phyloP scores from a whole-genome alignment of 2,329 filamentous ascomycete genomes.

The Graphiopsis chlorocephala region DNA sequence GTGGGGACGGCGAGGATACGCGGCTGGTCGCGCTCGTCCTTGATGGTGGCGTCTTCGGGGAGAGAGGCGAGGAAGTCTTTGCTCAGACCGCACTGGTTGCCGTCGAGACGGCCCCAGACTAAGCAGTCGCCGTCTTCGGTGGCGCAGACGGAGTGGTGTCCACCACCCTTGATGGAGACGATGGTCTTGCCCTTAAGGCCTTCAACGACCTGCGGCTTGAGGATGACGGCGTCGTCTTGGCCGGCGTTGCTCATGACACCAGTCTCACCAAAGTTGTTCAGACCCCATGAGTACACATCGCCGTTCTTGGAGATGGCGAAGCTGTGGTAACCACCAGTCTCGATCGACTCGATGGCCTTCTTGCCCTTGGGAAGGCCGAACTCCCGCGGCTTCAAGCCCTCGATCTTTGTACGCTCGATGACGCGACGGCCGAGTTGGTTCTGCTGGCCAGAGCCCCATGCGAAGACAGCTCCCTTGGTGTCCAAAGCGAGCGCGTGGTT shows the following conservation, averaged over 20 bases:
- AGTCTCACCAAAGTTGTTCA: conserved; percentile 84
- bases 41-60: conserved; percentile 58
- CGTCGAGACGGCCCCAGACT: conserved; percentile 60
- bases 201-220: conserved; percentile 67
- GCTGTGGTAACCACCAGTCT: conserved; percentile 75
- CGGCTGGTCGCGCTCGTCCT: conserved; percentile 60
- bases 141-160: conserved; percentile 68
- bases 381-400: conserved; percentile 55
- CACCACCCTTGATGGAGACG: conserved; percentile 65
- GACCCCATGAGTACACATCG: conserved; percentile 75
- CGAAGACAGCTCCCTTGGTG: conserved; percentile 61
- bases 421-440: conserved; percentile 66
- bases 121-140: conserved; percentile 55
- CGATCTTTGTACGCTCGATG: conserved; percentile 57
- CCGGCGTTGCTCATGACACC: conserved; percentile 63
- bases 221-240: conserved; percentile 67
- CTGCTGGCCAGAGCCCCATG: conserved; percentile 72
- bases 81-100: conserved; percentile 51
- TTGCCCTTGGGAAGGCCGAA: conserved; percentile 50
- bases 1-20: conserved; percentile 70
- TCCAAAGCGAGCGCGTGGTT: conserved; percentile 71
- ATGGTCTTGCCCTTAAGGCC: conserved; percentile 64
- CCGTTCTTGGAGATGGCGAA: conserved; percentile 70
- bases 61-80: conserved; percentile 51
- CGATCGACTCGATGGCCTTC: conserved; percentile 59